Evolutionary conservation across 2,329 filamentous ascomycete genomes (phyloP).

Genomic region (Exophiala calicioides): DNA sequence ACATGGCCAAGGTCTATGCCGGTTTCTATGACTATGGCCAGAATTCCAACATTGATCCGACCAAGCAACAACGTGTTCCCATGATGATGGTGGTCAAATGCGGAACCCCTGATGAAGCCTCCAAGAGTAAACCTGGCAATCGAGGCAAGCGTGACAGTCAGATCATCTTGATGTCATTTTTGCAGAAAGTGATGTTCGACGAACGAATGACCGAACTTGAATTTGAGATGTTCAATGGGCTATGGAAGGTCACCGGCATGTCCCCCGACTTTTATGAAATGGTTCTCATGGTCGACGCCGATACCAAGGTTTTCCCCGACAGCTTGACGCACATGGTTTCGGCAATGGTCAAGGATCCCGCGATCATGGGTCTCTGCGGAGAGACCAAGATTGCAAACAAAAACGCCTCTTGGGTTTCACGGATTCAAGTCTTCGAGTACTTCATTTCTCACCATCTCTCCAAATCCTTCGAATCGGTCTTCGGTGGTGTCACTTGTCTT

Average conservation of each 20-base stretch:
- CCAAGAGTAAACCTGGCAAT: conserved; percentile 86
- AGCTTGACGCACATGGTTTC: conserved; percentile 98
- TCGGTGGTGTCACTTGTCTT: conserved; percentile 97
- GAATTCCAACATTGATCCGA: conserved; percentile 72
- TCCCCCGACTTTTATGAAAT: conserved; percentile 98
- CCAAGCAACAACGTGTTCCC: conserved; percentile 93
- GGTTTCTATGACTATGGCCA: conserved; percentile 97
- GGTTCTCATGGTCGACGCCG: conserved; percentile 98
- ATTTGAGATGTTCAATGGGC: conserved; percentile 98
- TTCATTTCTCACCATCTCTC: conserved; percentile 97
- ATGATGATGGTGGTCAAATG: conserved; percentile 98
- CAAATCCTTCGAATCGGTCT: conserved; percentile 97
- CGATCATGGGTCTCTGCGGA: conserved; percentile 98
- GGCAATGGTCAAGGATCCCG: conserved; percentile 97
- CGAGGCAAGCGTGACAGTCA: conserved; percentile 98
- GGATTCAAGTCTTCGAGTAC: conserved; percentile 96
- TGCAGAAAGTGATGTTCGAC: conserved; percentile 99
- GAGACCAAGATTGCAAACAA: conserved; percentile 99
- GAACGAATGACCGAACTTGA: conserved; percentile 99
- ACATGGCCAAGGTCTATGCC: conserved; percentile 98
- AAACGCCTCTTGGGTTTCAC: conserved; percentile 87
- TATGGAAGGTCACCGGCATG: conserved; percentile 98
- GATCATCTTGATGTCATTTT: conserved; percentile 98
- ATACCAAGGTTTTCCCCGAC: conserved; percentile 98
- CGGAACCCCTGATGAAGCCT: conserved; percentile 83